Evolutionary conservation across 768 basidiomycete genomes (phyloP).

Genomic region (Xerocomus potaroensis): DNA sequence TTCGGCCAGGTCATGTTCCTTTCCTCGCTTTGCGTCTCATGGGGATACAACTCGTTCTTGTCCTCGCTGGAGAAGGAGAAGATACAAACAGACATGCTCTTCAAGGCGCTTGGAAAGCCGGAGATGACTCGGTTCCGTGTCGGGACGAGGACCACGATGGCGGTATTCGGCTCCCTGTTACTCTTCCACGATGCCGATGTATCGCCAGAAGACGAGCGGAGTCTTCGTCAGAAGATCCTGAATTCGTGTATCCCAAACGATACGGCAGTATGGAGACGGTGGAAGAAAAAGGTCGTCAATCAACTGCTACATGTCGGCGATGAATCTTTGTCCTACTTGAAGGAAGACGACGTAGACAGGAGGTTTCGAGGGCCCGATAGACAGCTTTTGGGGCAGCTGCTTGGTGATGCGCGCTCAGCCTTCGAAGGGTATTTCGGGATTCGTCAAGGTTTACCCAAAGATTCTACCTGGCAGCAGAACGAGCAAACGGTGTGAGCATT

Average conservation of each 20-base stretch:
- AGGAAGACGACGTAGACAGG: too few relatives aligned
- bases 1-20: slow-evolving; percentile 38
- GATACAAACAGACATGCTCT: slow-evolving; percentile 19
- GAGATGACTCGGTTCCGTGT: slow-evolving; percentile 9
- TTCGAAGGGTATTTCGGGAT: too few relatives aligned
- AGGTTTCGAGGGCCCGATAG: too few relatives aligned
- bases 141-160: slow-evolving; percentile 20
- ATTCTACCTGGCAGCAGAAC: too few relatives aligned
- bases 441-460: too few relatives aligned
- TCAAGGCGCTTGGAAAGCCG: slow-evolving; percentile 8
- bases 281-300: slow-evolving; percentile 18
- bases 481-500: too few relatives aligned
- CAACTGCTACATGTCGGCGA: slow-evolving; percentile 10
- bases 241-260: slow-evolving; percentile 18
- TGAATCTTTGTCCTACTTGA: neutral
- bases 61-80: slow-evolving; percentile 34
- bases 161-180: slow-evolving; percentile 23
- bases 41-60: slow-evolving; percentile 32
- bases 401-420: too few relatives aligned
- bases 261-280: slow-evolving; percentile 22
- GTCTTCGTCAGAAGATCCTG: slow-evolving; percentile 8
- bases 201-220: neutral
- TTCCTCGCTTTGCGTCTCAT: slow-evolving; percentile 28
- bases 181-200: slow-evolving; percentile 15
- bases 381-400: too few relatives aligned